Evolutionary conservation across 2,329 filamentous ascomycete genomes (phyloP).

Genomic region (Fusarium staphyleae): DNA sequence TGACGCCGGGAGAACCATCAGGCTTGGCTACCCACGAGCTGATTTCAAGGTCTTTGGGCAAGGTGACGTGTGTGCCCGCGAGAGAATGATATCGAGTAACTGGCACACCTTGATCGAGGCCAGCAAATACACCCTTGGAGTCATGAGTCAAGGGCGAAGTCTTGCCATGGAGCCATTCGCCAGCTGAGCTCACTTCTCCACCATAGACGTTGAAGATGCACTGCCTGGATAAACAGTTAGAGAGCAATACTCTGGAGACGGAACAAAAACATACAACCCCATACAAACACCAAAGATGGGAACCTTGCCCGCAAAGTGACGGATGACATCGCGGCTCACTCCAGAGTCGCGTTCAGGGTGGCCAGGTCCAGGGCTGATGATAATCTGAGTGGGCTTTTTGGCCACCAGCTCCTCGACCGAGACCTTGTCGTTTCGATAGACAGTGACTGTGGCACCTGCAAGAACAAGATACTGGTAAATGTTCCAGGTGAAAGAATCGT

Average conservation of each 20-base stretch:
- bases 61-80: slow-evolving; percentile 85
- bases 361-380: slow-evolving; percentile 93
- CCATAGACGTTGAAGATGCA: slow-evolving; percentile 96
- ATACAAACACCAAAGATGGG: slow-evolving; percentile 98
- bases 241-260: background rate
- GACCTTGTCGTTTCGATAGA: slow-evolving; percentile 92
- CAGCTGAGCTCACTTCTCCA: slow-evolving; percentile 88
- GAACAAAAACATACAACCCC: slow-evolving; percentile 73
- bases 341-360: slow-evolving; percentile 92
- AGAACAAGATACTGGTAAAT: slow-evolving; percentile 97
- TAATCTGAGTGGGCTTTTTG: slow-evolving; percentile 88
- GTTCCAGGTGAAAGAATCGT: slow-evolving; percentile 99
- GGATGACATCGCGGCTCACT: slow-evolving; percentile 89
- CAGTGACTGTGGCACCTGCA: slow-evolving; percentile 90
- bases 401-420: slow-evolving; percentile 82
- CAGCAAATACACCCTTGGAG: slow-evolving; percentile 86
- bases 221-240: slow-evolving; percentile 62
- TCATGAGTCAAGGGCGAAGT: slow-evolving; percentile 92
- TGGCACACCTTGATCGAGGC: slow-evolving; percentile 79
- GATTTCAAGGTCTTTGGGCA: slow-evolving; percentile 86
- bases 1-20: slow-evolving; percentile 82
- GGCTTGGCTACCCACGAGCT: slow-evolving; percentile 86
- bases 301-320: slow-evolving; percentile 91
- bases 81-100: slow-evolving; percentile 97
- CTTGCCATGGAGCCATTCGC: slow-evolving; percentile 97